A percentile compares a stretch with the other conserved stretches of the same genome.
phyloP scores from a whole-genome alignment of 2,329 filamentous ascomycete genomes.

The Orbilia javanica region DNA sequence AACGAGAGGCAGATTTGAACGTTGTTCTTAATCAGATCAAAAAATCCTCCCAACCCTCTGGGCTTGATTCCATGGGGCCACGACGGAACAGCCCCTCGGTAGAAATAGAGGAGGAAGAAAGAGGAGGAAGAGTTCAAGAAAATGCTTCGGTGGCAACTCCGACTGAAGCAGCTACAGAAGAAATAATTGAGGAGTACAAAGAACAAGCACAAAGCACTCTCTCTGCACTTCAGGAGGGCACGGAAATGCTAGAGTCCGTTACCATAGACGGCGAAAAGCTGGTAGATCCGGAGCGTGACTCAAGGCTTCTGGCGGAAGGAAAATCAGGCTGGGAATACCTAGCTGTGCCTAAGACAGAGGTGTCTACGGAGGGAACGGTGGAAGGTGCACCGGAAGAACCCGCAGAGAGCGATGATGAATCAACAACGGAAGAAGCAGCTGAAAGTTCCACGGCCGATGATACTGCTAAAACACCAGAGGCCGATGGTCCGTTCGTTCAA shows the following conservation, averaged over 20 bases:
- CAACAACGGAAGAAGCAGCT: not conserved
- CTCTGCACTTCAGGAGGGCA: conserved; percentile 23
- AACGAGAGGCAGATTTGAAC: conserved; percentile 74
- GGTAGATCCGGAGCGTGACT: conserved; percentile 25
- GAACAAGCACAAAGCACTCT: not conserved
- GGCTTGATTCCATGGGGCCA: conserved; percentile 66
- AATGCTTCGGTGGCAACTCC: conserved; percentile 18
- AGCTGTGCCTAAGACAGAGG: conserved; percentile 24
- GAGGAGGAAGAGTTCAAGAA: too few species aligned
- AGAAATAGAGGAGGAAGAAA: conserved; percentile 50
- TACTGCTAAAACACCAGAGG: not conserved
- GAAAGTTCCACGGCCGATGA: not conserved
- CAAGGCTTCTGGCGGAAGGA: conserved; percentile 1
- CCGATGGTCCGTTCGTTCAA: conserved; percentile 23
- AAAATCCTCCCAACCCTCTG: not conserved
- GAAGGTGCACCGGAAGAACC: conserved; percentile 8
- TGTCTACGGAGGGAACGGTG: conserved; percentile 11
- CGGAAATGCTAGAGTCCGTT: conserved; percentile 39
- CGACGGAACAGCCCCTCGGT: conserved; percentile 1
- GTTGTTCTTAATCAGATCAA: conserved; percentile 75
- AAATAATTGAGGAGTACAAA: conserved; percentile 25
- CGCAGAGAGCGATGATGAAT: conserved; percentile 7
- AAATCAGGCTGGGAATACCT: conserved; percentile 44
- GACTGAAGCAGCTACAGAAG: conserved; percentile 26
- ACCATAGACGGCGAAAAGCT: conserved; percentile 31